Base-by-base conservation (phyloP, 495 filamentous ascomycete species). In the Astrothelium macrocarpum region DNA sequence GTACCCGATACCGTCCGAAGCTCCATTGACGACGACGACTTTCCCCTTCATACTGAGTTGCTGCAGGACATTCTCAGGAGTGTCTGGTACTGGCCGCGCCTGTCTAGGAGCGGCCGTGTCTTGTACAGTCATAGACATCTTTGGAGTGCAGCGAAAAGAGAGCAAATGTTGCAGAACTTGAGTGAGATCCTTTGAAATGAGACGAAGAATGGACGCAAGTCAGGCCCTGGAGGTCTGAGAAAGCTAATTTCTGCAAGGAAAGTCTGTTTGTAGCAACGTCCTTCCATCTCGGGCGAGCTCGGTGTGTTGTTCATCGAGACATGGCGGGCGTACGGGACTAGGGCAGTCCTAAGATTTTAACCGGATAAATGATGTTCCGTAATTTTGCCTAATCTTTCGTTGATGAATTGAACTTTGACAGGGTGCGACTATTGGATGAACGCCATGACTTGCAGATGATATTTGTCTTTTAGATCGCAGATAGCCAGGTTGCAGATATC, bases 121-220 rank as follows among this genome's bases (percentile, higher is more conserved):
- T 25, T 73, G 62, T 25, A 75, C 65, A 59, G 66, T 68, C 79
- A 82, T 81, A 64, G 80, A 82, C 80, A 82, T 82, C 12, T 71
- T 76, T 70, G n/a, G 25, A 32, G 62, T 31, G 20, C n/a, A 34
- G 25, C 26, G 59, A 28, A 11, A 45, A 36, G 39, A 39, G 59
- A 18, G 31, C 25, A 31, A 56, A 11, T 59, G 56, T 16, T 4
- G 5, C 18, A 18, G 56, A n/a, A n/a, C n/a, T n/a, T n/a, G n/a
- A n/a, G n/a, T n/a, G n/a, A n/a, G n/a, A n/a, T n/a, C n/a, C n/a
- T n/a, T n/a, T n/a, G n/a, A n/a, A n/a, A n/a, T n/a, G n/a, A n/a
- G n/a, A n/a, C n/a, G n/a, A n/a, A n/a, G n/a, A n/a, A n/a, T n/a
- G n/a, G n/a, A n/a, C n/a, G n/a, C n/a, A n/a, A n/a, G n/a, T n/a